Base-by-base conservation (phyloP, 352 stramenopile genomes). In the Globisporangium abappressorium region DNA sequence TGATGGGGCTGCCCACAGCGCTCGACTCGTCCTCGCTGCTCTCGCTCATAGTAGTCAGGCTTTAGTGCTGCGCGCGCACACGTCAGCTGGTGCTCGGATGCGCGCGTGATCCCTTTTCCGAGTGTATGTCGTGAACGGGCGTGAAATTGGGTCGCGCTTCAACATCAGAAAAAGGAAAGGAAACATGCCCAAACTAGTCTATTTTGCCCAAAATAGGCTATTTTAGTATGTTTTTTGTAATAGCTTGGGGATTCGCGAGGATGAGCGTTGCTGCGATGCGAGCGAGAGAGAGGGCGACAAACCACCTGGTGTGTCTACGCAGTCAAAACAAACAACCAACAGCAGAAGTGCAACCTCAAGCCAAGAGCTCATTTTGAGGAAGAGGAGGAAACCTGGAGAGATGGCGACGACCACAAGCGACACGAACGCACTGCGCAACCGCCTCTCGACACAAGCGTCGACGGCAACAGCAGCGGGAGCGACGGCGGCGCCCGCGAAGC, bases 21-120 rank as follows among this genome's bases (percentile, higher is more conserved):
- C 49, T 53, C 56, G 55, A 56, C 15, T 86, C 77, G 24, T 85
- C 79, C 24, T 84, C 77, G 34, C 69, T 70, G 12, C 72, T 72
- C 11, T 84, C 77, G 28, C 77, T 83, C 79, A 83, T 84, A 24
- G 43, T 51, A 20, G 41, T 4, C 15, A 5, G 38, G 30, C 30
- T 4, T 14, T 46, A 46, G 38, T 46, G 38, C 38, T 46, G 38
- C 4, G 38, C 38, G 30, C 3, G 30, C 24, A 26, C 24, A 43
- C 38, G 14, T 46, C 14, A 12, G 14, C 38, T 20, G 15, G 38
- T 46, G 38, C 38, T 46, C 38, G 12, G 7, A 46, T 46, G 33
- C 8, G 33, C 8, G 33, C 8, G 33, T 38, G 33, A 5, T 0
- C 33, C 8, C 33, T 38, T 38, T 38, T 11, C 9, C 7, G 33